A percentile compares a stretch with the other conserved stretches of the same genome.
Conservation (phyloP, 768 basidiomycete species). For the Suillus clintonianus region DNA sequence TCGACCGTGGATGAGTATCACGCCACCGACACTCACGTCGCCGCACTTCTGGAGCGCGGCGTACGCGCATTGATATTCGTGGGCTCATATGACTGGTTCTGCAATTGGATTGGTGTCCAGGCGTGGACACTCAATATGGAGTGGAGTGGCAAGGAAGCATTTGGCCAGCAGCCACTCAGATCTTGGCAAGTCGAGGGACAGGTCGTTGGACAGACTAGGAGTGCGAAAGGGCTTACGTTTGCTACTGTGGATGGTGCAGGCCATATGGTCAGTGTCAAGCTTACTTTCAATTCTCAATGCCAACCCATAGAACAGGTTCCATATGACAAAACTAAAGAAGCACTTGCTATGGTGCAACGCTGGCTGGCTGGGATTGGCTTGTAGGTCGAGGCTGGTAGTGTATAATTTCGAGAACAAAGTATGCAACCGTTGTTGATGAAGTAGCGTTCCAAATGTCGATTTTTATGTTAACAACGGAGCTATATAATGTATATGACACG, state of each 20-base stretch:
- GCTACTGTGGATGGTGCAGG: conserved; percentile 68
- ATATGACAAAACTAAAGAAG: conserved; percentile 61
- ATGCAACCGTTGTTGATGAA: background rate
- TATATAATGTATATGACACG: no score
- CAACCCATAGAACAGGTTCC: conserved; percentile 45
- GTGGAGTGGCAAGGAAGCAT: conserved; percentile 66
- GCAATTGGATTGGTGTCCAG: conserved; percentile 77
- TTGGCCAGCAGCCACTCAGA: conserved; percentile 47
- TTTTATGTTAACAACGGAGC: background rate
- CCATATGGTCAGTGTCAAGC: conserved; percentile 57
- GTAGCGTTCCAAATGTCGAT: no score
- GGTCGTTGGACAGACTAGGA: conserved; percentile 57
- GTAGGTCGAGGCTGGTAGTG: conserved; percentile 11
- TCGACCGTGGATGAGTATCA: conserved; percentile 41
- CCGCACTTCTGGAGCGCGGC: conserved; percentile 67
- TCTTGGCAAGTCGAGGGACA: conserved; percentile 58
- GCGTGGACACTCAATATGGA: conserved; percentile 73
- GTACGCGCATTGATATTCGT: conserved; percentile 73
- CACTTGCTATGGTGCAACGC: conserved; percentile 48
- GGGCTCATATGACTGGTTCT: conserved; percentile 78
- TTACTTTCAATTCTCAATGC: background rate
- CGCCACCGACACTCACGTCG: conserved; percentile 35
- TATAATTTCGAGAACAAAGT: background rate
- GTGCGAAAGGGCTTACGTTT: conserved; percentile 63
- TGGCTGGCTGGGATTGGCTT: conserved; percentile 42